Base-by-base conservation (phyloP, 2,329 filamentous ascomycete genomes). In the Colletotrichum ledebouriae region DNA sequence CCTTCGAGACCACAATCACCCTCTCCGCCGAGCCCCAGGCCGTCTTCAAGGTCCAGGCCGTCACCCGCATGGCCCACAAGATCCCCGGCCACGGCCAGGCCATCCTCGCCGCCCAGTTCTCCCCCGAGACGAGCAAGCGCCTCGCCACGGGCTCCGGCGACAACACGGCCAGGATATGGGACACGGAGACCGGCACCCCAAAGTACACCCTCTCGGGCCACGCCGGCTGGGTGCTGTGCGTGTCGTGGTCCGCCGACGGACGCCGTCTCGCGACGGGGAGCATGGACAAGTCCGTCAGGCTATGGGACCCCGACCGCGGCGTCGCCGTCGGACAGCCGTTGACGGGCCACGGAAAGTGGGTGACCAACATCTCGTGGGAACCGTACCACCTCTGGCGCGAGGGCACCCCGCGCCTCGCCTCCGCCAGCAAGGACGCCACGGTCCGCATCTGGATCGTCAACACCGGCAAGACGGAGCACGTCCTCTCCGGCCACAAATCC, bases 51-150 rank as follows among this genome's bases (percentile, higher is more conserved):
- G 96, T 98, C 25, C 94, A 96, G 74, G 92, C 94, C 11, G 94
- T 98, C 47, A 95, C 94, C 56, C 88, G 96, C 78, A 95, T 96
- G 82, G 92, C 94, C 6, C 92, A 94, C 69, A 90, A 90, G 61
- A 97, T 98, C 72, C 90, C 92, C 3, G 96, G 96, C 12, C 96
- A 99, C 79, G 94, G 94, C 44, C 92, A 97, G 78, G 90, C 94
- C 3, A 98, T 98, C 73, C 84, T 98, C 22, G 88, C 92, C 34
- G 91, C 92, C 2, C 90, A 94, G 44, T 98, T 98, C 79, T 96
- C 92, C 0, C 95, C 95, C 0, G 86, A 87, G 42, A 89, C 87
- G 6, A 95, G 92, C 29, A 89, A 89, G 11, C 86, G 90, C 67
- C 86, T 98, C 78, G 94, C 94, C 0, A 97, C 93, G 1, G 96